Conservation (phyloP, 768 basidiomycete genomes). For the Suillus hirtellus region DNA sequence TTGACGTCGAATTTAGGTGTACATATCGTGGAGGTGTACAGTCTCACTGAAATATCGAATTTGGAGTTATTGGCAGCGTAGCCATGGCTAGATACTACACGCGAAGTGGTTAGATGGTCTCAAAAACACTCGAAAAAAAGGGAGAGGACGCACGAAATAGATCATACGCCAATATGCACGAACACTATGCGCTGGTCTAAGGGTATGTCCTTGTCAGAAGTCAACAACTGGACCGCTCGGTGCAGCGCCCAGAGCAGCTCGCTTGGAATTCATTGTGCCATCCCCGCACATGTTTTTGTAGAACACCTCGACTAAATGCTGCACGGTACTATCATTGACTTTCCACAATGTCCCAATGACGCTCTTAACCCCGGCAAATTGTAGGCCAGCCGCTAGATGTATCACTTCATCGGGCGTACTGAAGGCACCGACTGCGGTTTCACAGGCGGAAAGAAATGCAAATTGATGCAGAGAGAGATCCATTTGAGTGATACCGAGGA, state of each 20-base stretch:
- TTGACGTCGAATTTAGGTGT: neutral
- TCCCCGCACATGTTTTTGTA: constrained; percentile 1
- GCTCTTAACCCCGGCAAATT: constrained; percentile 20
- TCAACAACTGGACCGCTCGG: neutral
- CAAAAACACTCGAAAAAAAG: no score
- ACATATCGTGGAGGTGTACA: neutral
- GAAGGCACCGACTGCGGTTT: neutral
- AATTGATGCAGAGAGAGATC: constrained; percentile 6
- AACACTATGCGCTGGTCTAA: constrained; percentile 12
- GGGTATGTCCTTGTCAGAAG: neutral
- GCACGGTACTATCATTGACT: constrained; percentile 5
- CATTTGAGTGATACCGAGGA: constrained; percentile 9
- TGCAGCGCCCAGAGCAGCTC: constrained; percentile 11
- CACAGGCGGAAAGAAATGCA: constrained; percentile 25
- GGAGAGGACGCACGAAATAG: neutral
- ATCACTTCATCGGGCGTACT: constrained; percentile 20
- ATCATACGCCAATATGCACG: constrained; percentile 12
- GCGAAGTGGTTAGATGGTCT: neutral
- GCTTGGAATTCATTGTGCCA: constrained; percentile 7
- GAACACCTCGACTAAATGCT: neutral
- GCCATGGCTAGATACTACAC: neutral
- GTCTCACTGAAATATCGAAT: neutral
- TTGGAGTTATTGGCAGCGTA: no score
- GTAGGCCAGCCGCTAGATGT: constrained; percentile 26
- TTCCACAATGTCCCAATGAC: constrained; percentile 27